Base-by-base conservation (phyloP, 2,329 filamentous ascomycete genomes). In the Arthrobotrys megalospora region DNA sequence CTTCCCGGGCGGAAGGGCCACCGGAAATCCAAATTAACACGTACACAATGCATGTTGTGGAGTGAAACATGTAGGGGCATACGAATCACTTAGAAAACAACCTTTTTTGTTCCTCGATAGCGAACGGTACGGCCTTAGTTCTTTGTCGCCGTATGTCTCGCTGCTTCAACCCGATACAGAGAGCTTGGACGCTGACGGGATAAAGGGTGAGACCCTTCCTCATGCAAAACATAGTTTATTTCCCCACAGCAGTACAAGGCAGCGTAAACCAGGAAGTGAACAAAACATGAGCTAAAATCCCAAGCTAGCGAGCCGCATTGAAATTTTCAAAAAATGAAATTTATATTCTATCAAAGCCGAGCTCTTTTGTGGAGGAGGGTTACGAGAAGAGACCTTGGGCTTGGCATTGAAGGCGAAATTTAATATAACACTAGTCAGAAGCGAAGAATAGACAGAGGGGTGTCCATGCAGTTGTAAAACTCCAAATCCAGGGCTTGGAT, bases 151-250 rank as follows among this genome's bases (percentile, higher is more conserved):
- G 11, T 58, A 67, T 47, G 36, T 68, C 52, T 47, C 34, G 45
- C 43, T 62, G 43, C 45, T 69, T 66, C 66, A 77, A 62, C 52
- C 24, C 43, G 38, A 66, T 53, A 62, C 28, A 60, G 52, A 58
- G 32, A 71, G 48, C 67, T 78, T 78, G 41, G 73, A 71, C 67
- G 32, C 43, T 64, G 73, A 64, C 50, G 73, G 66, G 67, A 52
- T 38, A 21, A 7, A 64, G 47, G 68, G 58, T 72, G 68, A 72
- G 68, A 72, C 68, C 55, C 52, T 41, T 58, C 52, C 62, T 19
- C 8, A 38, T 64, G 68, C 55, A 72, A 58, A 36, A 36, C 48
- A 58, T 38, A 36, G 53, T 36, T 34, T 36, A 41, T 19, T 62
- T 32, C 55, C 55, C 67, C 50, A 19, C 24, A 28, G 24, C 52